phyloP scores from a whole-genome alignment of 2,329 filamentous ascomycete species.

The Fusarium brevicatenulatum region DNA sequence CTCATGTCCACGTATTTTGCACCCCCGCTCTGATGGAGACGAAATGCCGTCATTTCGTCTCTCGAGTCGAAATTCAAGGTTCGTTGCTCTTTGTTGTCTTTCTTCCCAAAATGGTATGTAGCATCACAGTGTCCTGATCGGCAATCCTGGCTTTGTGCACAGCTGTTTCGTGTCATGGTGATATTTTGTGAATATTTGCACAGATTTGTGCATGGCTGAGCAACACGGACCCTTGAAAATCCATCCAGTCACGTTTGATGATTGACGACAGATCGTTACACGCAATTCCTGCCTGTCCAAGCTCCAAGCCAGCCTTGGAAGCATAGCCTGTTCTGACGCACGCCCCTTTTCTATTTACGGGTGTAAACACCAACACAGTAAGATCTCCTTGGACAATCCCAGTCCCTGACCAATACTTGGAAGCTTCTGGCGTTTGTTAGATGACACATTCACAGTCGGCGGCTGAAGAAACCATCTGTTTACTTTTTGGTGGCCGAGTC shows the following conservation, averaged over 20 bases:
- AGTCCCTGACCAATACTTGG: conserved; percentile 6
- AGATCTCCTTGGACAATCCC: conserved; percentile 4
- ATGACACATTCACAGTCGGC: conserved; percentile 5
- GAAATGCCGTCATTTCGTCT: conserved; percentile 23
- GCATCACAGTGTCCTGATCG: conserved; percentile 4
- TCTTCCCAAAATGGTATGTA: conserved; percentile 16
- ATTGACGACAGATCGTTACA: conserved; percentile 25
- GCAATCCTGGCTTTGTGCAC: conserved; percentile 15
- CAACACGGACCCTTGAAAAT: conserved; percentile 19
- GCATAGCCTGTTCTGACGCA: conserved; percentile 32
- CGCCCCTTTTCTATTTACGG: conserved; percentile 37
- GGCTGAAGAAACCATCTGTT: conserved; percentile 27
- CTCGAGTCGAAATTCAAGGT: conserved; percentile 12
- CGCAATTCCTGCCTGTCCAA: conserved; percentile 14
- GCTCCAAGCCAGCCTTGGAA: conserved; percentile 15
- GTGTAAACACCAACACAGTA: conserved; percentile 13
- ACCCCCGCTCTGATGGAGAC: conserved; percentile 10
- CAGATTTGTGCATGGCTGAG: conserved; percentile 29
- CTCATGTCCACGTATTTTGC: conserved; percentile 10
- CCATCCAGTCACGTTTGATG: conserved; percentile 23
- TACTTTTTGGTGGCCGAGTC: conserved; percentile 4
- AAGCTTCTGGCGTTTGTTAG: conserved; percentile 29
- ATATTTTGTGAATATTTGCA: conserved; percentile 20
- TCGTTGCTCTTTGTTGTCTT: conserved; percentile 32
- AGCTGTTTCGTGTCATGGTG: conserved; percentile 9